Base-by-base conservation (phyloP, 176 grass and related monocot genomes). In the Oryza meridionalis region DNA sequence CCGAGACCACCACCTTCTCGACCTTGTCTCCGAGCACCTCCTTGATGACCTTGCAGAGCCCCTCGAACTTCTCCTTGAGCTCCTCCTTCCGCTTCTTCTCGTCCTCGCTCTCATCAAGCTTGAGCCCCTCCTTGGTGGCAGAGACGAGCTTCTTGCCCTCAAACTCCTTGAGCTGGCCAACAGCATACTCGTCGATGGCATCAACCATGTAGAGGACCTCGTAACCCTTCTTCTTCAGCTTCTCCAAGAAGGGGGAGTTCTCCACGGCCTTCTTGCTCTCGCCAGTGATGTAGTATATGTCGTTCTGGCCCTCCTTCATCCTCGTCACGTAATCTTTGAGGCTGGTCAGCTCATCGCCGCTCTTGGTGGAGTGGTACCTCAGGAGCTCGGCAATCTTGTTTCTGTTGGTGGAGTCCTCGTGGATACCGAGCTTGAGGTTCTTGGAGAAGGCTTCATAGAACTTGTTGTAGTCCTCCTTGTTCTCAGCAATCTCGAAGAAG, bases 261-360 rank as follows among this genome's bases (percentile, higher is more conserved):
- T 99, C 96, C 15, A 99, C 96, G 10, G 93, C 93, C 89, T 99
- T 99, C 86, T 99, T 99, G 78, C 96, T 99, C 91, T 99, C 96
- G 3, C 96, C 96, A 5, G 96, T 99, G 66, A 99, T 99, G 84
- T 96, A 99, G 75, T 96, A 99, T 49, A 96, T 94, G 25, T 99
- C 96, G 0, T 24, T 99, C 90, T 99, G 93, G n/a, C 96, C 88
- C 84, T 99, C 96, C 91, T 99, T 99, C 96, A 99, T 99, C 88
- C 96, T 89, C 5, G 96, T 96, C 44, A 99, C 96, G 0, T 96
- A 99, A 77, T 99, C 96, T 91, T 99, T 99, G 6, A 99, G 88
- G 87, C 96, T 99, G 2, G 96, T 99, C 86, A 96, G n/a, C 85
- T 99, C 96, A 29, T 99, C 96, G 1, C 96, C 96, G 0, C 96